Conservation (phyloP, 2,329 filamentous ascomycete species). For the Trichoderma sp. region DNA sequence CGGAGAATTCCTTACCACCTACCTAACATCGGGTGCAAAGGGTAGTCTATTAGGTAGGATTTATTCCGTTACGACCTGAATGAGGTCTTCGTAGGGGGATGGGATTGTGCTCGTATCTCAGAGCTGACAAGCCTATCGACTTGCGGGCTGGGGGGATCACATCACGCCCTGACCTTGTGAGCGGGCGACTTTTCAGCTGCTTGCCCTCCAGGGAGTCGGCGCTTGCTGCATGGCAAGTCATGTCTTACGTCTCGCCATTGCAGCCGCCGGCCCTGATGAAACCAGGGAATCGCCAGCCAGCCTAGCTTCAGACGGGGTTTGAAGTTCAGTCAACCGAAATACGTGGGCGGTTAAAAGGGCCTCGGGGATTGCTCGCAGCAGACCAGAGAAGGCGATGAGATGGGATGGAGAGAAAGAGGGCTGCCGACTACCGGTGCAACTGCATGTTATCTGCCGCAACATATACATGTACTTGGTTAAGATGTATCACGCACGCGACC, state of each 20-base stretch:
- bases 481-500: constrained; percentile 8
- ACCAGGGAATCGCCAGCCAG: neutral
- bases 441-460: neutral
- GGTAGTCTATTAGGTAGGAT: neutral
- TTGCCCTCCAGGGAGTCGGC: neutral
- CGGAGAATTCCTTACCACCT: neutral
- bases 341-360: neutral
- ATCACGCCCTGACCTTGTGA: neutral
- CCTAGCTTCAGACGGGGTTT: neutral
- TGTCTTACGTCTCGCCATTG: constrained; percentile 9
- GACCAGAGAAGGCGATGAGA: neutral
- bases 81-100: neutral
- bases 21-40: neutral
- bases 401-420: neutral
- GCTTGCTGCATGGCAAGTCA: neutral
- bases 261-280: neutral
- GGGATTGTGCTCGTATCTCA: neutral
- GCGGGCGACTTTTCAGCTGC: constrained; percentile 4
- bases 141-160: neutral
- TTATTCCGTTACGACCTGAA: neutral
- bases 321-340: neutral
- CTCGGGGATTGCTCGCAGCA: neutral
- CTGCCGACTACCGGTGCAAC: neutral
- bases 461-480: too few species aligned
- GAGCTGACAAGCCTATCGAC: neutral